These are phyloP conservation scores for Pseudomonodictys pantanalensis DNA, from an alignment of 495 filamentous ascomycete genomes.

Conservation along the genomic window DNA sequence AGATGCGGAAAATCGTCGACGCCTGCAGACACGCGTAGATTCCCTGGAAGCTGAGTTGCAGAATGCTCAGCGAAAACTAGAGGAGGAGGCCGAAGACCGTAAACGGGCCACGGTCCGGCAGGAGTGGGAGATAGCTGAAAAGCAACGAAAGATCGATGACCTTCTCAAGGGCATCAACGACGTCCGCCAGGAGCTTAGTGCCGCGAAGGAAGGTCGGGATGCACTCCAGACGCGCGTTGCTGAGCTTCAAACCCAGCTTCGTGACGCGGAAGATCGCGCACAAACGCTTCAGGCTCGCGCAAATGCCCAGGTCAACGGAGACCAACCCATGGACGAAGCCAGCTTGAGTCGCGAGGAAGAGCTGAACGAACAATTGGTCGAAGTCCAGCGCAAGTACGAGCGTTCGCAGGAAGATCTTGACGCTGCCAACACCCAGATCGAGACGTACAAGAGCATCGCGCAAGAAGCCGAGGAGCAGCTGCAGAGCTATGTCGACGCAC, in stretches of 20 bases:
- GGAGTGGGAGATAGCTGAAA: slow-evolving; percentile 83
- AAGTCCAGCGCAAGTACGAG: slow-evolving; percentile 79
- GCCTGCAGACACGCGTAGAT: slow-evolving; percentile 73
- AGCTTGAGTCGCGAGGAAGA: slow-evolving; percentile 76
- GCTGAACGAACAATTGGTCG: slow-evolving; percentile 72
- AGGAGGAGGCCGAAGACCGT: slow-evolving; percentile 75
- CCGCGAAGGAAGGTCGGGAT: slow-evolving; percentile 79
- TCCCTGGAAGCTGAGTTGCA: slow-evolving; percentile 72
- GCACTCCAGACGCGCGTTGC: slow-evolving; percentile 83
- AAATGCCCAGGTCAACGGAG: slow-evolving; percentile 51
- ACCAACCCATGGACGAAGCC: slow-evolving; percentile 48
- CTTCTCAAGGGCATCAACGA: slow-evolving; percentile 72
- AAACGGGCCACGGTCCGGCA: slow-evolving; percentile 76
- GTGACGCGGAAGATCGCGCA: slow-evolving; percentile 79
- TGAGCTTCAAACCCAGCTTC: slow-evolving; percentile 82
- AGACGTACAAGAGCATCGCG: slow-evolving; percentile 86
- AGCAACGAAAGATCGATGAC: slow-evolving; percentile 85
- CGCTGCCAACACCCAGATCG: slow-evolving; percentile 70
- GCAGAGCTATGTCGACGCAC: slow-evolving; percentile 69
- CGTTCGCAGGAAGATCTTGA: slow-evolving; percentile 72
- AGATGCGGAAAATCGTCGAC: slow-evolving; percentile 74
- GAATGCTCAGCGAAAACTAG: slow-evolving; percentile 75
- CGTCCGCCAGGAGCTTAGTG: slow-evolving; percentile 76
- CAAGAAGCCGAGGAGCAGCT: slow-evolving; percentile 86
- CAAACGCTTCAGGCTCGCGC: slow-evolving; percentile 73